Percentiles rank a stretch among this genome's conserved stretches.
phyloP scores from a whole-genome alignment of 176 grass and related monocot species.

The Raddia distichophylla region DNA sequence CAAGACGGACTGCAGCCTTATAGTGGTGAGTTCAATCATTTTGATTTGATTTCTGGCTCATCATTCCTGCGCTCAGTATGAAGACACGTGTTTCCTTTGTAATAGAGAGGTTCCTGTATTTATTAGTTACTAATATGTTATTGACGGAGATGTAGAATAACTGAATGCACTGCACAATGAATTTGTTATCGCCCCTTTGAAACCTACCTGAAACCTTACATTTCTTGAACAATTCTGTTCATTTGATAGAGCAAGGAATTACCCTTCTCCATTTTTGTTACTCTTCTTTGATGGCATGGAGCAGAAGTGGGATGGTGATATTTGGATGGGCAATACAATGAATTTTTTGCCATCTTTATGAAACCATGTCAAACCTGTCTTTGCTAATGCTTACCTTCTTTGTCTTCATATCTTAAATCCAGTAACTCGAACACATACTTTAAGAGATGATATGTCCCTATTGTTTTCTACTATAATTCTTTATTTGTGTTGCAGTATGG shows the following conservation, averaged over 20 bases:
- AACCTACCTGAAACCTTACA: not conserved
- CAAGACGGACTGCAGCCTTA: constrained; percentile 93
- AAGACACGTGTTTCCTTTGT: not conserved
- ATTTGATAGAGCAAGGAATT: not conserved
- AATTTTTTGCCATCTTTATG: not conserved
- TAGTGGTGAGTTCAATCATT: constrained; percentile 59
- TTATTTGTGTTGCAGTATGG: constrained; percentile 59
- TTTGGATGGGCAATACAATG: not conserved
- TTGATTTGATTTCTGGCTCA: not conserved
- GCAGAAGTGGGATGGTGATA: not conserved
- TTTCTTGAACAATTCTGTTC: not conserved
- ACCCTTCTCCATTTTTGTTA: not conserved
- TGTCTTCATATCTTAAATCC: not conserved
- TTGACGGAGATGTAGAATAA: not conserved
- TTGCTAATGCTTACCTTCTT: not conserved
- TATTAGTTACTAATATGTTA: not conserved
- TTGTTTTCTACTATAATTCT: constrained; percentile 7
- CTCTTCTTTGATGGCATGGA: not conserved
- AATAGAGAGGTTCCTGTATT: not conserved
- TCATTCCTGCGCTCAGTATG: not conserved
- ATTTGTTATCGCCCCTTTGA: not conserved
- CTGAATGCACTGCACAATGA: not conserved
- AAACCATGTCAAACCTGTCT: not conserved
- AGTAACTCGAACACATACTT: not conserved
- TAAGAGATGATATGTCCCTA: constrained; percentile 7